Conservation (phyloP, 116 monocot genomes). For the Iris pallida region DNA sequence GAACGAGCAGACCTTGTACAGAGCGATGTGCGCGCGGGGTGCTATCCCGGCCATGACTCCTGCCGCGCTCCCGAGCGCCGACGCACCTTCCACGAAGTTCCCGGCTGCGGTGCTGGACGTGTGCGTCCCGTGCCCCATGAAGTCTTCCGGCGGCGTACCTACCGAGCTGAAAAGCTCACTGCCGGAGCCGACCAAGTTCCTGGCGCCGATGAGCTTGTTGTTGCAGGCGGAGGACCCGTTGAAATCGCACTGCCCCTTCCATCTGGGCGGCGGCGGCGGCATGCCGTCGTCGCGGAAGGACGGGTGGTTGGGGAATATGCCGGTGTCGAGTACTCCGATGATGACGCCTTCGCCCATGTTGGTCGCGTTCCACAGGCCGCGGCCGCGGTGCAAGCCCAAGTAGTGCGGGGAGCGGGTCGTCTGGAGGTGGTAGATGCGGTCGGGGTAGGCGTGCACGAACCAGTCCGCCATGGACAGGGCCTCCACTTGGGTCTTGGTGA, state of each 20-base stretch:
- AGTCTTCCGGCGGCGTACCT: too few species aligned
- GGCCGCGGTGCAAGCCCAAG: background rate
- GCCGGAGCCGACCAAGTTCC: too few species aligned
- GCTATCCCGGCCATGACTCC: conserved; percentile 45
- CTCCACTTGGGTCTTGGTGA: background rate
- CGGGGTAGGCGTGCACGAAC: background rate
- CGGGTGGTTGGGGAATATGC: too few species aligned
- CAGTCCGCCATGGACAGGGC: background rate
- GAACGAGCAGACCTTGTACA: conserved; percentile 54
- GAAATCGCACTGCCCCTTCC: too few species aligned
- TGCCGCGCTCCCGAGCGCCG: conserved; percentile 19
- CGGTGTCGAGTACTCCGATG: conserved; percentile 5
- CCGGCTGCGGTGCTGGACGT: conserved; percentile 43
- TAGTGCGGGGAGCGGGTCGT: conserved; percentile 10
- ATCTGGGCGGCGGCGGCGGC: too few species aligned
- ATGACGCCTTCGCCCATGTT: conserved; percentile 9
- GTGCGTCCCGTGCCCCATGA: conserved; percentile 61
- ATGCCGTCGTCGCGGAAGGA: too few species aligned
- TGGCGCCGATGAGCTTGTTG: too few species aligned
- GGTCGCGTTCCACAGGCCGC: background rate
- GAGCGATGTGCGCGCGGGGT: conserved; percentile 48
- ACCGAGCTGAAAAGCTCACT: too few species aligned
- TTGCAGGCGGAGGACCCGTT: too few species aligned
- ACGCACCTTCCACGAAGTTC: conserved; percentile 9
- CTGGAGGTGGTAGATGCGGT: background rate